Conservation (phyloP, 2,329 filamentous ascomycete species). For the Colletotrichum sp. region DNA sequence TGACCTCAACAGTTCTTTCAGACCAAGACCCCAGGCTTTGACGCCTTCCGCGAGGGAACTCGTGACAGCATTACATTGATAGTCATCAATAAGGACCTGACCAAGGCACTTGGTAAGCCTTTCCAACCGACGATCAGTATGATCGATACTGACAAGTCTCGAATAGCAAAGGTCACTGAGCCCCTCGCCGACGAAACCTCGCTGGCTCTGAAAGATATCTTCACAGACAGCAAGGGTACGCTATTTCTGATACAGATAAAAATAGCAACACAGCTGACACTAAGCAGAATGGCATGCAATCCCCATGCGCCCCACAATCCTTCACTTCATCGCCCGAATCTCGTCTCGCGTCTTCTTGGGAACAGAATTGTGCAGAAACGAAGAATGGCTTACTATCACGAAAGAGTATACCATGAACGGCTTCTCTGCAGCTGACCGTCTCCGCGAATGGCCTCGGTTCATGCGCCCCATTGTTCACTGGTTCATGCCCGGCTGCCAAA, state of each 20-base stretch:
- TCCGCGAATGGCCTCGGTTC: slow-evolving; percentile 44
- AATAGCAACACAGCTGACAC: background rate
- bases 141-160: background rate
- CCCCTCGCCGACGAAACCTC: slow-evolving; percentile 3
- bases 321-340: slow-evolving; percentile 47
- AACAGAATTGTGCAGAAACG: slow-evolving; percentile 46
- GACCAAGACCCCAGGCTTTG: background rate
- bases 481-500: slow-evolving; percentile 44
- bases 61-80: background rate
- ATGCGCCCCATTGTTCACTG: slow-evolving; percentile 47
- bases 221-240: background rate
- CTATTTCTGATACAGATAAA: background rate
- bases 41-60: background rate
- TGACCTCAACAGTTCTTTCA: background rate
- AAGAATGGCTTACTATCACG: slow-evolving; percentile 50
- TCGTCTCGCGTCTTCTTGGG: slow-evolving; percentile 56
- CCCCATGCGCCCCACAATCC: background rate
- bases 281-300: slow-evolving; percentile 24
- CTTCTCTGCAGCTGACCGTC: slow-evolving; percentile 37
- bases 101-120: background rate
- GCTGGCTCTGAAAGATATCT: background rate
- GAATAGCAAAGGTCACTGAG: slow-evolving; percentile 7
- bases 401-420: slow-evolving; percentile 46
- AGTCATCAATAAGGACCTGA: slow-evolving; percentile 9
- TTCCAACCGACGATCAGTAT: no score